A percentile compares a stretch with the other conserved stretches of the same genome.
Evolutionary conservation across 192 early-diverging fungal species (phyloP).

Genomic region (Backusella luteola): DNA sequence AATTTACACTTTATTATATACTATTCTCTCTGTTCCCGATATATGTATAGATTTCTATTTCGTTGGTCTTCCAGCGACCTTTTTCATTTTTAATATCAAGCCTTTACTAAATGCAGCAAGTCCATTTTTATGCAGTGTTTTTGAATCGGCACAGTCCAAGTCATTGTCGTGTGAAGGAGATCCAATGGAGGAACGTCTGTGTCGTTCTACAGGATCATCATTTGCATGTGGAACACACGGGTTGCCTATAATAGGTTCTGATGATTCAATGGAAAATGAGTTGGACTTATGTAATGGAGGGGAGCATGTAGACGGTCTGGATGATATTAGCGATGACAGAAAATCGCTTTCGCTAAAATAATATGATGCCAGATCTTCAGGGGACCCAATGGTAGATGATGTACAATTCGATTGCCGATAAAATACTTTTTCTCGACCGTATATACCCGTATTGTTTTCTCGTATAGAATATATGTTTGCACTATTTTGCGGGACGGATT

Average conservation of each 20-base stretch:
- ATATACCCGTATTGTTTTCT: not conserved
- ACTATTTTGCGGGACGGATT: not conserved
- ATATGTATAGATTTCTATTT: not conserved
- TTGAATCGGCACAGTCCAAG: not conserved
- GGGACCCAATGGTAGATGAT: not conserved
- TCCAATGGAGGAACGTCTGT: not conserved
- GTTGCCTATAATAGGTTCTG: not conserved
- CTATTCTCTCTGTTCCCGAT: too few species aligned
- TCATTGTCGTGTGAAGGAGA: not conserved
- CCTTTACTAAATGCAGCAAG: not conserved
- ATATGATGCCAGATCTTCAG: constrained; percentile 1
- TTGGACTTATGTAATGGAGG: not conserved
- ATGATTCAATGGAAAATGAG: not conserved
- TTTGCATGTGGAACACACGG: not conserved
- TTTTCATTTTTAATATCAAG: not conserved
- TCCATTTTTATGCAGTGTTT: not conserved
- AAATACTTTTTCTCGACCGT: constrained; percentile 3
- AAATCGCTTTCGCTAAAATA: not conserved
- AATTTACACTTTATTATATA: not conserved
- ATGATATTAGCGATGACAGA: not conserved
- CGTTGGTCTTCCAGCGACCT: not conserved
- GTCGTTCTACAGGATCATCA: constrained; percentile 5
- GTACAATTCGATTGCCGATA: not conserved
- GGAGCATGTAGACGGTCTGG: not conserved
- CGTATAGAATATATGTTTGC: not conserved